These are phyloP conservation scores for Trichomonas tenax DNA, from an alignment of 208 protist species.

Conservation along the genomic window DNA sequence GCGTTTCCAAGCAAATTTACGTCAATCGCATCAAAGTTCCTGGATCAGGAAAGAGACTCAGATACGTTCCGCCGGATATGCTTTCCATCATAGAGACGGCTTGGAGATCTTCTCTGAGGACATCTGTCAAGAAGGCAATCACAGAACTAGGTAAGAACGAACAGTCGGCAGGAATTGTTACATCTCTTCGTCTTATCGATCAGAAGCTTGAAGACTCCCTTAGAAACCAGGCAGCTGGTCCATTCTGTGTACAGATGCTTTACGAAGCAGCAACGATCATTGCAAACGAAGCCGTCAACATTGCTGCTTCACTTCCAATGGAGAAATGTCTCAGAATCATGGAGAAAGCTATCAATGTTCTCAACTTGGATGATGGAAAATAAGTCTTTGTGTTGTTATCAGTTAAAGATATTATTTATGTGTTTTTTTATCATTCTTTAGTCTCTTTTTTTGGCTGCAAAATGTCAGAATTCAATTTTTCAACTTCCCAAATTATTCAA, in stretches of 20 bases:
- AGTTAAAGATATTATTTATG: too few relatives aligned
- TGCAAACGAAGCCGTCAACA: background rate
- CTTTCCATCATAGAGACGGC: background rate
- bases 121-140: background rate
- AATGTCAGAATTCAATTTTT: too few relatives aligned
- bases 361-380: background rate
- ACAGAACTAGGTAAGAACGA: background rate
- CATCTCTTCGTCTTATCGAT: background rate
- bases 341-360: background rate
- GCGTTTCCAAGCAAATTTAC: background rate
- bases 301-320: background rate
- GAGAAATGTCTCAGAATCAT: background rate
- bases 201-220: background rate
- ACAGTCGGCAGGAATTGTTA: background rate
- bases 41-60: background rate
- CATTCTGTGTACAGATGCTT: background rate
- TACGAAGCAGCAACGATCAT: background rate
- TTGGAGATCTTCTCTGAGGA: background rate
- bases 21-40: background rate
- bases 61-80: background rate
- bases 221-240: background rate
- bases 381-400: background rate
- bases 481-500: too few relatives aligned
- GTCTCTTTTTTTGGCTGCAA: too few relatives aligned
- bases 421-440: too few relatives aligned